Percentiles rank a stretch among this genome's conserved stretches.
Evolutionary conservation across 2,329 filamentous ascomycete genomes (phyloP).

Genomic region (Exophiala bonariae): DNA sequence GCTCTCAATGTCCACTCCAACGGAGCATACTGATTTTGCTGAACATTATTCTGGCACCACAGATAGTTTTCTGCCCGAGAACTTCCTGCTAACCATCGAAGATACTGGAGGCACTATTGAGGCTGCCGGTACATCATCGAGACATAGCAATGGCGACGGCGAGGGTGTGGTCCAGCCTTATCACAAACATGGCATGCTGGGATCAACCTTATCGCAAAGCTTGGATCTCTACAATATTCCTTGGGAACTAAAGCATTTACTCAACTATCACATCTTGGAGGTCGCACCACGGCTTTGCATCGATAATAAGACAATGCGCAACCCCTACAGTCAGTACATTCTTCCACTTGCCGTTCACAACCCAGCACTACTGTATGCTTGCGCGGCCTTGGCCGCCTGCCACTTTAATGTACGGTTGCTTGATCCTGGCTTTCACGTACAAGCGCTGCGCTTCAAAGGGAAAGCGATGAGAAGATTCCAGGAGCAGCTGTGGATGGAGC

Average conservation of each 20-base stretch:
- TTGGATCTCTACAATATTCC: conserved; percentile 10
- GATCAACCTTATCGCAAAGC: neutral
- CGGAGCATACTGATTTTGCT: too few species aligned
- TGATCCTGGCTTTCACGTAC: conserved; percentile 1
- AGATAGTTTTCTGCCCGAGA: neutral
- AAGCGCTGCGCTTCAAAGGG: conserved; percentile 7
- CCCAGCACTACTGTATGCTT: conserved; percentile 11
- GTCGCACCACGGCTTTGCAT: conserved; percentile 8
- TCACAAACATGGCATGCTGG: neutral
- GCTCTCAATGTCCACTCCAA: too few species aligned
- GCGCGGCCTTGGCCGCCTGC: conserved; percentile 7
- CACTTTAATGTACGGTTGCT: conserved; percentile 6
- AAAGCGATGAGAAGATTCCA: conserved; percentile 10
- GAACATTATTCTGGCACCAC: neutral
- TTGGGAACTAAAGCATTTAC: conserved; percentile 5
- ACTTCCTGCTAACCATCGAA: neutral
- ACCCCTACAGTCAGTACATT: conserved; percentile 11
- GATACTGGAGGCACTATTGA: neutral
- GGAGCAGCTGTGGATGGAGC: conserved; percentile 12
- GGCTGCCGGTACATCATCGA: neutral
- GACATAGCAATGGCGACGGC: too few species aligned
- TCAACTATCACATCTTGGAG: conserved; percentile 11
- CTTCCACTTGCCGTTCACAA: conserved; percentile 8
- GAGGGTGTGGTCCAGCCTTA: too few species aligned
- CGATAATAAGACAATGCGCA: conserved; percentile 1